Percentiles rank a stretch among this genome's conserved stretches.
Evolutionary conservation across 345 rosid species (phyloP).

Genomic region (Hevea brasiliensis): DNA sequence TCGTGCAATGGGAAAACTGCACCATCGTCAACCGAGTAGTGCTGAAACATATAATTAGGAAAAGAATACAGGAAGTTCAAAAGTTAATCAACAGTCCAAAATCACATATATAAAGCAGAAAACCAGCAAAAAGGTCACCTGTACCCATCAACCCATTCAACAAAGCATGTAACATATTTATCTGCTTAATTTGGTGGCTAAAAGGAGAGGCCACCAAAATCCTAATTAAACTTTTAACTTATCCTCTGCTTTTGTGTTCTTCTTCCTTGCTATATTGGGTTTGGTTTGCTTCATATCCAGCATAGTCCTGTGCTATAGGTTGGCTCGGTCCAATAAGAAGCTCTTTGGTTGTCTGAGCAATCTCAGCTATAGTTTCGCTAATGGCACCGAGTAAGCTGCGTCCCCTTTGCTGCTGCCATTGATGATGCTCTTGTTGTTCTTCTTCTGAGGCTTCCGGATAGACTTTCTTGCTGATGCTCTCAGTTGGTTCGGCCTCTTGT

Average conservation of each 20-base stretch:
- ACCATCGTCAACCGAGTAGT: not conserved
- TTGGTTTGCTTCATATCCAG: not conserved
- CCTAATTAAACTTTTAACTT: not conserved
- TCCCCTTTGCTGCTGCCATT: slow-evolving; percentile 11
- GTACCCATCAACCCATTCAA: not conserved
- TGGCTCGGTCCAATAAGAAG: slow-evolving; percentile 37
- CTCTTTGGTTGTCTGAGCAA: slow-evolving; percentile 60
- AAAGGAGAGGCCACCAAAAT: not conserved
- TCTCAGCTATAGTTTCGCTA: slow-evolving; percentile 75
- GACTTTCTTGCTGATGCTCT: not conserved
- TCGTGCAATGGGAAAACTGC: no score
- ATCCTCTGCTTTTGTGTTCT: not conserved
- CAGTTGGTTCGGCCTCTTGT: not conserved
- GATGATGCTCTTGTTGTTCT: not conserved
- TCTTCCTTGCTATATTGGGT: not conserved
- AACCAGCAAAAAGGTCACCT: no score
- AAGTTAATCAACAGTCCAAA: not conserved
- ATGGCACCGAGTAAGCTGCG: slow-evolving; percentile 53
- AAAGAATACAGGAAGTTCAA: no score
- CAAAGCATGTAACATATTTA: not conserved
- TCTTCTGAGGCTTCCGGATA: not conserved
- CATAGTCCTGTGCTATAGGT: slow-evolving; percentile 6
- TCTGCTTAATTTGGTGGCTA: no score
- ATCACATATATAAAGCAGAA: not conserved
- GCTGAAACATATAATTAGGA: not conserved